Base-by-base conservation (phyloP, 257 asterid species). In the Linderniella brevidens region DNA sequence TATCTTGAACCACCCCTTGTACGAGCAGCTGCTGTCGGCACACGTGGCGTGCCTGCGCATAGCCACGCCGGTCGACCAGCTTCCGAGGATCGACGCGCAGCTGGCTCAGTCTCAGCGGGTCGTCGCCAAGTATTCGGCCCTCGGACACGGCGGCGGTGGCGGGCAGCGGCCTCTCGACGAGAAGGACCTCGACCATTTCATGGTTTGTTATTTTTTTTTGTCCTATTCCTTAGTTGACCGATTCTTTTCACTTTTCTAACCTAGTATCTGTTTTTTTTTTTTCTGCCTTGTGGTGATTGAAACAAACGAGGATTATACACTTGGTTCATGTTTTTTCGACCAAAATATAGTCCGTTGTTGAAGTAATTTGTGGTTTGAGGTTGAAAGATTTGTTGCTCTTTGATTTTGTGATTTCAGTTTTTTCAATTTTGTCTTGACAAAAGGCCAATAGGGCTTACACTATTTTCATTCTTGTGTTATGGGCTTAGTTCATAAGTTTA, bases 1-100 rank as follows among this genome's bases (percentile, higher is more conserved):
- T 59, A 73, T 86, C 19, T 50, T 86, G 13, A 69, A 55, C 58
- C 96, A 86, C 64, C 94, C 96, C 0, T 57, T 81, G 25, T 86
- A 86, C 54, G 96, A 85, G 35, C 87, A 85, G 74, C 67, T 85
- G 15, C 51, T 81, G 64, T 79, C 92, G 62, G 93, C 88, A 8
- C 96, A 86, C 70, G 92, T 86, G 18, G 67, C 92, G 4, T 86
- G 96, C 71, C 71, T 86, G 60, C 78, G 96, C 39, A 86, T 86
- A 29, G 93, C 96, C 0, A 85, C 96, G 19, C 95, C 95, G 51
- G 95, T 85, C 36, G 95, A 85, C 77, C 95, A 85, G 76, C 72
- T 85, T 43, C 88, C 93, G n/a, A 70, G 84, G 75, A 76, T 85
- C 51, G 96, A 85, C 52, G 86, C 94, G 4, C 96, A 86, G 80